Conservation (phyloP, 169 alveolate species). For the Eimeria praecox region DNA sequence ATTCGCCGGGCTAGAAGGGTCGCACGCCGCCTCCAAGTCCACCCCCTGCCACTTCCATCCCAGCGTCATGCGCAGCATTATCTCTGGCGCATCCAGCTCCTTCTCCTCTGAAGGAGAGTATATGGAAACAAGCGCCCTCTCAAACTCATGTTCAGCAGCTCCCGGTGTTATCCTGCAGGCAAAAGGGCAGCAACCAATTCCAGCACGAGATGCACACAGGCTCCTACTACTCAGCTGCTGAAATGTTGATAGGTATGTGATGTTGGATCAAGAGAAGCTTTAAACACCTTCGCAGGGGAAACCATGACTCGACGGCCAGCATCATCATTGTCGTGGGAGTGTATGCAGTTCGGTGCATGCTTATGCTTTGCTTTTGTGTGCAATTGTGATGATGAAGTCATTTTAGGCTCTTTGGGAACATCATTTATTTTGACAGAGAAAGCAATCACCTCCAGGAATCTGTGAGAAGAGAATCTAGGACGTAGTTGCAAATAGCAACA, state of each 20-base stretch:
- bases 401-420: not conserved
- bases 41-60: constrained; percentile 87
- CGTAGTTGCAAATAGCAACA: constrained; percentile 89
- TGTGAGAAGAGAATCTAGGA: constrained; percentile 90
- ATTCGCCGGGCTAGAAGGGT: not conserved
- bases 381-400: not conserved
- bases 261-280: not conserved
- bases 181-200: not conserved
- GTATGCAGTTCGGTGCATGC: not conserved
- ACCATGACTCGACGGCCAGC: not conserved
- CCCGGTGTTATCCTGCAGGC: constrained; percentile 78
- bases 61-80: constrained; percentile 93
- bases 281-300: not conserved
- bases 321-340: too few species aligned
- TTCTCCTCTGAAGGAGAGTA: constrained; percentile 91
- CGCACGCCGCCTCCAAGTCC: constrained; percentile 42
- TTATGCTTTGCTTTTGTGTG: not conserved
- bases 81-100: constrained; percentile 91
- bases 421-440: not conserved
- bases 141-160: constrained; percentile 84
- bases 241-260: not conserved
- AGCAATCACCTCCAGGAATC: constrained; percentile 87
- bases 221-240: not conserved
- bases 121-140: constrained; percentile 88
- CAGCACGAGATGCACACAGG: not conserved